Evolutionary conservation across 1,139 yeast species (phyloP).

Genomic region (Scheffersomyces titani): DNA sequence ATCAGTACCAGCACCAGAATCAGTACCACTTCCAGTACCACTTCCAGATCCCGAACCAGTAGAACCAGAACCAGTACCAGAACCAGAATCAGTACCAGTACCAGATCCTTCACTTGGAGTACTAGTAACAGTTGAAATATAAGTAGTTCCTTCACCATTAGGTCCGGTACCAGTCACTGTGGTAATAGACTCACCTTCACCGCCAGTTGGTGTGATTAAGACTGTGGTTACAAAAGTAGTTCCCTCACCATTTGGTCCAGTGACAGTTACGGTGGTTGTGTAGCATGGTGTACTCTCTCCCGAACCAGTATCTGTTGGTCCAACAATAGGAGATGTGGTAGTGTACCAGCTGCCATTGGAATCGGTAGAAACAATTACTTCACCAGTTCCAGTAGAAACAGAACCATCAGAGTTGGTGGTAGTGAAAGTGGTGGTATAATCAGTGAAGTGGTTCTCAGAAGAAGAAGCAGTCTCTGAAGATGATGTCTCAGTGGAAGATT

Average conservation of each 20-base stretch:
- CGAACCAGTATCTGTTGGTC: conserved; percentile 4
- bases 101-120: background rate
- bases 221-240: background rate
- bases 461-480: conserved; percentile 3
- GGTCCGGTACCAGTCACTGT: background rate
- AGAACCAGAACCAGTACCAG: background rate
- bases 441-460: conserved; percentile 1
- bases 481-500: background rate
- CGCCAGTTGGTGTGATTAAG: background rate
- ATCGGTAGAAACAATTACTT: conserved; percentile 13
- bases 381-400: conserved; percentile 12
- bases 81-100: background rate
- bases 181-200: background rate
- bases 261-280: conserved; percentile 6
- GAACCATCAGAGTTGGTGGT: conserved; percentile 16
- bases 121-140: background rate
- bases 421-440: conserved; percentile 13
- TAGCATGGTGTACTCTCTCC: conserved; percentile 8
- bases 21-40: no score
- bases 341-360: conserved; percentile 11
- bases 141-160: background rate
- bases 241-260: background rate
- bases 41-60: no score
- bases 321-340: conserved; percentile 10
- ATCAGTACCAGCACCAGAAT: no score